phyloP scores from a whole-genome alignment of 2,329 filamentous ascomycete genomes.

The Paecilomyces fulvus region DNA sequence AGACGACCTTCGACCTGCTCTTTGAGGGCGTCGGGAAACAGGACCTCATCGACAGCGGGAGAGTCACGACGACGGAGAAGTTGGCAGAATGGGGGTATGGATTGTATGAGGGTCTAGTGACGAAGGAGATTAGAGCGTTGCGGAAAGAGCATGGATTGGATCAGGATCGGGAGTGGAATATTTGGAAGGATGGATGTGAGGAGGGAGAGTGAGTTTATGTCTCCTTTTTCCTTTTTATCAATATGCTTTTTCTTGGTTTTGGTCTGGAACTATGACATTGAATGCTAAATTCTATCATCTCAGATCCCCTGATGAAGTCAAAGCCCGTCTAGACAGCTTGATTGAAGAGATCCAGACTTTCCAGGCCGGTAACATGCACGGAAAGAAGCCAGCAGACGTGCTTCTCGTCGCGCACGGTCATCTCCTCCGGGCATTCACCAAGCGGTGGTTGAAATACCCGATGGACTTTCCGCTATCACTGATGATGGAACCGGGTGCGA shows the following conservation, averaged over 20 bases:
- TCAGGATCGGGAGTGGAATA: slow-evolving; percentile 44
- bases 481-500: slow-evolving; percentile 38
- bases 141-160: slow-evolving; percentile 44
- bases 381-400: slow-evolving; percentile 31
- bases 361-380: slow-evolving; percentile 33
- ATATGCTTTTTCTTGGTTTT: neutral
- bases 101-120: slow-evolving; percentile 51
- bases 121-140: slow-evolving; percentile 41
- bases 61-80: slow-evolving; percentile 42
- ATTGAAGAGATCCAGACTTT: slow-evolving; percentile 34
- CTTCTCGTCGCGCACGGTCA: slow-evolving; percentile 36
- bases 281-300: slow-evolving; percentile 2
- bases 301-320: slow-evolving; percentile 29
- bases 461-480: slow-evolving; percentile 34
- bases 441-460: slow-evolving; percentile 38
- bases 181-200: slow-evolving; percentile 52
- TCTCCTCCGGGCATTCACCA: slow-evolving; percentile 39
- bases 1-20: slow-evolving; percentile 41
- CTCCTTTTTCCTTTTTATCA: neutral
- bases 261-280: neutral
- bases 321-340: slow-evolving; percentile 33
- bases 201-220: slow-evolving; percentile 41
- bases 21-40: slow-evolving; percentile 22
- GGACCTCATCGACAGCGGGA: slow-evolving; percentile 12
- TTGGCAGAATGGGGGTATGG: slow-evolving; percentile 58